Evolutionary conservation across 345 rosid genomes (phyloP), one percentile per base, ranked within the genome.

Genomic region (Heritiera fomes): DNA sequence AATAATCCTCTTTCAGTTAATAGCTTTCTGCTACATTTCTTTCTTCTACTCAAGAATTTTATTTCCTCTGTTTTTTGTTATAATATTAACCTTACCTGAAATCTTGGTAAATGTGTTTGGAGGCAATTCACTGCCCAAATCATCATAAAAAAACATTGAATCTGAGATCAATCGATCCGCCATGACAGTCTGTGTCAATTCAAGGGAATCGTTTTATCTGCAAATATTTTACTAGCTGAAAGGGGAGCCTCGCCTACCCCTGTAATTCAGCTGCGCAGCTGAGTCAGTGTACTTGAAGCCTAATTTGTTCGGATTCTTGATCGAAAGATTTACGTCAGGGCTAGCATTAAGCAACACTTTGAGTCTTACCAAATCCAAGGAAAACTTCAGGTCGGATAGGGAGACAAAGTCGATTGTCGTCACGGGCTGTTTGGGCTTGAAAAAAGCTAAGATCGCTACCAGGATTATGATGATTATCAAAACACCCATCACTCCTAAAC

Each of bases 181-280:
- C 90, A 91, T 49, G n/a, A 96, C 85, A 7, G 87, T 91, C 8
- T n/a, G n/a, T n/a, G n/a, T n/a, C n/a, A n/a, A n/a, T 91, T 92
- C 90, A 94, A 78, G 9, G 73, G 52, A 18, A 69, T 50, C 17
- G 91, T 89, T 40, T 76, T 34, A 68, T 81, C 89, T 13, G 98
- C 66, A 38, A 77, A 77, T 49, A 96, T 84, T 71, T 83, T 69
- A 0, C 84, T 88, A 0, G 91, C 94, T 1, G 95, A 89, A 30
- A 96, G 80, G 0, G 98, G 95, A 2, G 81, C 93, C 46, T 88
- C 93, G 1, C 98, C 99, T 8, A 96, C 85, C 5, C 70, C 91
- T 82, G 90, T 94, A 96, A 63, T 86, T 89, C 30, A 96, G 46
- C 41, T 79, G 8, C 2, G 90, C 90, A 6, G 91, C 60, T 30